A percentile compares a stretch with the other conserved stretches of the same genome.
Conservation (phyloP, 1,284 basidiomycete species). For the Coniferiporia weirii region DNA sequence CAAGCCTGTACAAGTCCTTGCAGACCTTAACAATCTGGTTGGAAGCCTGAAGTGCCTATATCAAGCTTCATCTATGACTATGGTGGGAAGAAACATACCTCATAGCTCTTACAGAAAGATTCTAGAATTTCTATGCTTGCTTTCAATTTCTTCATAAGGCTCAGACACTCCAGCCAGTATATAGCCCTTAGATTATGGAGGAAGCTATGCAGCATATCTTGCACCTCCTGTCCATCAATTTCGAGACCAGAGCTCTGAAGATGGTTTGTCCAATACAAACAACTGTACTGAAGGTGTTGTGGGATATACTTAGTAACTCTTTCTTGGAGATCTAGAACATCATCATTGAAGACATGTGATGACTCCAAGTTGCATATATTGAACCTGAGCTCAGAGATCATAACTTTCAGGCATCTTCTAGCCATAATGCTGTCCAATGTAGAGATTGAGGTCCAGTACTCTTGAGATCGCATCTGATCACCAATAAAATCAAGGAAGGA, state of each 20-base stretch:
- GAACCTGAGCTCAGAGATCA: constrained; percentile 23
- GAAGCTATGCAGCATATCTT: background rate
- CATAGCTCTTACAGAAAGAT: background rate
- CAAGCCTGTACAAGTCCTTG: constrained; percentile 19
- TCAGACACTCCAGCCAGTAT: constrained; percentile 12
- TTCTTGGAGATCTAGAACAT: constrained; percentile 8
- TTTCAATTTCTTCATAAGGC: constrained; percentile 6
- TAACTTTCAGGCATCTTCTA: constrained; percentile 15
- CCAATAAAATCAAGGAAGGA: constrained; percentile 20
- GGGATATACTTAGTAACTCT: constrained; percentile 6
- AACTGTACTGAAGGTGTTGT: constrained; percentile 12
- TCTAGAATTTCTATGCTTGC: constrained; percentile 1
- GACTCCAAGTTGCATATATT: constrained; percentile 19
- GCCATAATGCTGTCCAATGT: constrained; percentile 21
- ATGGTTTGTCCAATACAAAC: constrained; percentile 14
- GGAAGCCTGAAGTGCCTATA: too few species aligned
- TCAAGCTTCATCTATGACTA: background rate
- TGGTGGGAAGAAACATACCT: background rate
- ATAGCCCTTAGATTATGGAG: background rate
- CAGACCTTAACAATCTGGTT: background rate
- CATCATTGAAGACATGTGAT: constrained; percentile 17
- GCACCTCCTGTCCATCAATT: background rate
- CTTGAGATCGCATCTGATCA: background rate
- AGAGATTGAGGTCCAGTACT: constrained; percentile 22
- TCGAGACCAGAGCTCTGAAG: background rate